Percentiles rank a stretch among this genome's conserved stretches.
phyloP scores from a whole-genome alignment of 2,329 filamentous ascomycete genomes.

The Arthrobotrys entomopaga region DNA sequence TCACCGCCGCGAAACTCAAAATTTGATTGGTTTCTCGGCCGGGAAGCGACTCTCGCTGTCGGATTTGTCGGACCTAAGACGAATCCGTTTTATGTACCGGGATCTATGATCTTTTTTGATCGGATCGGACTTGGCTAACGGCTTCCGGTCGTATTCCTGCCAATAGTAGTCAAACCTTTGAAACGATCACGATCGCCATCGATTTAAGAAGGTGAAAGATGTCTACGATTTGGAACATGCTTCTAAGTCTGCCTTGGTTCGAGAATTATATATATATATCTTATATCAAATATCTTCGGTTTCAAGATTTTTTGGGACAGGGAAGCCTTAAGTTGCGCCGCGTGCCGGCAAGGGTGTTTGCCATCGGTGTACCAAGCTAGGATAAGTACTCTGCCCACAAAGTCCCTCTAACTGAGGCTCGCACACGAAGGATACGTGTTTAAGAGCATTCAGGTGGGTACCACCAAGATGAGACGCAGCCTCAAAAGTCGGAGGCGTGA shows the following conservation, averaged over 20 bases:
- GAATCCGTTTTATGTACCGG: slow-evolving; percentile 9
- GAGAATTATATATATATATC: slow-evolving; percentile 3
- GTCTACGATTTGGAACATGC: slow-evolving; percentile 32
- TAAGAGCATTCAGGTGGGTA: slow-evolving; percentile 2
- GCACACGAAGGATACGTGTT: slow-evolving; percentile 24
- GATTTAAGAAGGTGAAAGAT: slow-evolving; percentile 11
- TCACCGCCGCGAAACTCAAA: slow-evolving; percentile 17
- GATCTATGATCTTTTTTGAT: background rate
- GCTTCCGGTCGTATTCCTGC: background rate
- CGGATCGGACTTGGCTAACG: slow-evolving; percentile 7
- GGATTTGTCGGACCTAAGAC: slow-evolving; percentile 41
- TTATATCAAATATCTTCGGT: slow-evolving; percentile 33
- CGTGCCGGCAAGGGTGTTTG: slow-evolving; percentile 38
- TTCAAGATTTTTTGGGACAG: slow-evolving; percentile 33
- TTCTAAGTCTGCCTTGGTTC: slow-evolving; percentile 43
- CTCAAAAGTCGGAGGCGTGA: slow-evolving; percentile 32
- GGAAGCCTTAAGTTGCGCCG: slow-evolving; percentile 37
- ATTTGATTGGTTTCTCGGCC: slow-evolving; percentile 19
- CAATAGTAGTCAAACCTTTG: slow-evolving; percentile 5
- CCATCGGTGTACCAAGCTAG: slow-evolving; percentile 18
- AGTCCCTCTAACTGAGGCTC: slow-evolving; percentile 15
- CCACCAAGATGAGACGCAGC: slow-evolving; percentile 37
- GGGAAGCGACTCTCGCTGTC: slow-evolving; percentile 33
- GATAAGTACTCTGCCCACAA: background rate
- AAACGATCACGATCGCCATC: slow-evolving; percentile 12